phyloP scores from a whole-genome alignment of 768 basidiomycete genomes.

The Amanita pseudoporphyria region DNA sequence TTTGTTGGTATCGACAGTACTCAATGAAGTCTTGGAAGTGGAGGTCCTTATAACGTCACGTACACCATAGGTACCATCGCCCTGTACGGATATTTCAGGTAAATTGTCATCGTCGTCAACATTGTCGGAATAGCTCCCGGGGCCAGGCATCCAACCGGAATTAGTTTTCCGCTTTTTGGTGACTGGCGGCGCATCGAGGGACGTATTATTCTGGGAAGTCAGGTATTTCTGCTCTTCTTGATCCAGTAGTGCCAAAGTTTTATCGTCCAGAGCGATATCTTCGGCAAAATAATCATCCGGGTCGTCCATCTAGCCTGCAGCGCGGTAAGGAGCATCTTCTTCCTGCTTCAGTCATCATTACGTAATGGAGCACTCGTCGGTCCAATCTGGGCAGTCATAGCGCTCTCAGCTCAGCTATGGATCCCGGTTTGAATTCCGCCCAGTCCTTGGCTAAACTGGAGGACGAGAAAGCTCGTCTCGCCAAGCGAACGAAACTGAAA shows the following conservation, averaged over 20 bases:
- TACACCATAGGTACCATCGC: constrained; percentile 48
- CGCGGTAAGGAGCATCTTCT: background rate
- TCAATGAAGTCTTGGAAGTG: constrained; percentile 4
- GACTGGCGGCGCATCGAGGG: constrained; percentile 24
- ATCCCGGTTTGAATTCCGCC: constrained; percentile 17
- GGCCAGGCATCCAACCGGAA: constrained; percentile 30
- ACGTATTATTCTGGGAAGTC: constrained; percentile 12
- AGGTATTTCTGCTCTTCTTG: constrained; percentile 41
- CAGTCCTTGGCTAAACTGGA: constrained; percentile 23
- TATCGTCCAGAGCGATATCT: constrained; percentile 54
- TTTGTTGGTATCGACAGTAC: background rate
- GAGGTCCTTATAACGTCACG: constrained; percentile 11
- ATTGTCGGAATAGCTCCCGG: constrained; percentile 16
- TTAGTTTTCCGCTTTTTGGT: constrained; percentile 49
- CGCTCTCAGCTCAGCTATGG: constrained; percentile 17
- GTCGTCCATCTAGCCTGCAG: constrained; percentile 35
- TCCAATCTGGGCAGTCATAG: background rate
- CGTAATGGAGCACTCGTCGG: constrained; percentile 2
- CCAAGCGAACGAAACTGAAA: constrained; percentile 50
- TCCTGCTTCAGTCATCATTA: background rate
- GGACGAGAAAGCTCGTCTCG: constrained; percentile 39
- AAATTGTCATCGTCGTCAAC: constrained; percentile 39
- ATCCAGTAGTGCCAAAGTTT: constrained; percentile 52
- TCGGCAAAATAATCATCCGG: constrained; percentile 60
- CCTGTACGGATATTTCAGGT: constrained; percentile 54